These are phyloP conservation scores for Calendula officinalis DNA, from an alignment of 129 eudicot species.

Conservation along the genomic window DNA sequence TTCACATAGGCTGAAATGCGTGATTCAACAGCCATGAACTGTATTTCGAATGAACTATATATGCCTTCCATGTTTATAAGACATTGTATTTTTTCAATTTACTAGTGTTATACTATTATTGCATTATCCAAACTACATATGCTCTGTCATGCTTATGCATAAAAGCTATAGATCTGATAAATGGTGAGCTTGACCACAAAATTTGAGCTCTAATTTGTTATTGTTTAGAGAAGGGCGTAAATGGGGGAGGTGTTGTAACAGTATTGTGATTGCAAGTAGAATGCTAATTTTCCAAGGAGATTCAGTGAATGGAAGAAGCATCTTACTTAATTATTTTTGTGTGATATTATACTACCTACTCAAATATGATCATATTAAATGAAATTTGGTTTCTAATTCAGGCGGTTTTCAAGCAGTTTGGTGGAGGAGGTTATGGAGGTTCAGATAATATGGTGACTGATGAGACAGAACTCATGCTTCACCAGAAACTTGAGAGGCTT, in stretches of 20 bases:
- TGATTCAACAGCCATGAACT: too few species aligned
- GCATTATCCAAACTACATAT: not conserved
- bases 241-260: not conserved
- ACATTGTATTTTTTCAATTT: constrained; percentile 2
- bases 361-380: constrained; percentile 1
- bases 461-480: constrained; percentile 76
- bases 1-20: too few species aligned
- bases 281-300: constrained; percentile 8
- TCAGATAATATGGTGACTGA: constrained; percentile 60
- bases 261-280: not conserved
- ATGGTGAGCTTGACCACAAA: constrained; percentile 2
- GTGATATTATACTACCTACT: constrained; percentile 11
- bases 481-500: constrained; percentile 77
- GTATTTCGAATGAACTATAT: too few species aligned
- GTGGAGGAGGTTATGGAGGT: constrained; percentile 73
- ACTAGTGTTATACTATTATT: not conserved
- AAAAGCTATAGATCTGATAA: constrained; percentile 9
- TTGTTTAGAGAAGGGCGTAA: not conserved
- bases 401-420: constrained; percentile 93
- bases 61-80: too few species aligned
- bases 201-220: not conserved
- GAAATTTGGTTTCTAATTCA: constrained; percentile 19
- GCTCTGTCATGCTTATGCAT: not conserved
- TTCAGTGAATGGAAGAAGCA: constrained; percentile 1
- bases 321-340: constrained; percentile 6